Base-by-base conservation (phyloP, 2,329 filamentous ascomycete species). In the Colletotrichum limetticola region DNA sequence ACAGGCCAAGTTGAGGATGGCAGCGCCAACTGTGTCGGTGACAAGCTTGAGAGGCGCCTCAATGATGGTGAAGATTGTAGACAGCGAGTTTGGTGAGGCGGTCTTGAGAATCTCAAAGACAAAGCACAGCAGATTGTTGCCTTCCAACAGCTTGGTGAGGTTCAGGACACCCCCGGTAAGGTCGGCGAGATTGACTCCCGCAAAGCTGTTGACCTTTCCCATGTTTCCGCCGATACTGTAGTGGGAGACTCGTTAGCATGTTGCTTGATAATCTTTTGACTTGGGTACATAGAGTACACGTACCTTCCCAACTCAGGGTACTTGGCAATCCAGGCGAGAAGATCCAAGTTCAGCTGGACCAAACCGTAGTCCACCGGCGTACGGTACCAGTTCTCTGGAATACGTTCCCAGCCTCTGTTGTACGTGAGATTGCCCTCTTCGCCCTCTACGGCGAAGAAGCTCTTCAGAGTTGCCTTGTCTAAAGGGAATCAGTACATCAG, bases 301-400 rank as follows among this genome's bases (percentile, higher is more conserved):
- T 28, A 66, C 70, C 70, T 72, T 42, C 79, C 80, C 19, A 87
- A 81, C 24, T 83, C 78, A 0, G 85, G 85, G 62, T 87, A 81
- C 74, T 84, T 79, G 19, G 78, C 7, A 1, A 83, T 77, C 74
- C 79, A 82, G 37, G 76, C 75, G 6, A 84, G 65, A 5, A 86
- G 75, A 74, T 88, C 87, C 6, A 83, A 69, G 49, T 80, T 79
- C 58, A 82, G 78, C 30, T 83, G 79, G 6, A 86, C 76, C 8
- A 88, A 79, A n/a, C 84, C 83, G 69, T 87, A 89, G 61, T 88
- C 86, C 0, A 82, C 77, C 53, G 83, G 83, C 9, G 55, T 67
- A 5, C 69, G 70, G 78, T 86, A 89, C 85, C 86, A 89, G 78
- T 89, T 89, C 28, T 84, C 81, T 0, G 88, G 87, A 55, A 89